Percentiles rank a stretch among this genome's conserved stretches.
These are phyloP conservation scores for Scedosporium aurantiacum DNA, from an alignment of 2,329 filamentous ascomycete genomes.

Conservation along the genomic window DNA sequence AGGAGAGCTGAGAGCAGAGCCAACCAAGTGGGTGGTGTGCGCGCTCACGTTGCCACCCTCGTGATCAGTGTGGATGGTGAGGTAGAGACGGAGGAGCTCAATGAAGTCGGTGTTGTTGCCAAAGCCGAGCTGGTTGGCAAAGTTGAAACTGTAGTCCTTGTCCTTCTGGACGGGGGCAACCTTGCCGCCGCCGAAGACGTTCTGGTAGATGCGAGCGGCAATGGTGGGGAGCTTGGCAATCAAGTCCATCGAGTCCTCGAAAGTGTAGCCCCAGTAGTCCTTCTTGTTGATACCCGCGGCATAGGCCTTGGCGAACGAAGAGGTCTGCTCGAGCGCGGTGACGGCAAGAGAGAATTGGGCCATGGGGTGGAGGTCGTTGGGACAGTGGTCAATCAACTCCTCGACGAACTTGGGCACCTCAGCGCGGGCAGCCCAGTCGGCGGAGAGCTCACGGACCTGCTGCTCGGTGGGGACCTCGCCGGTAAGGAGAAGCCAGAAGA, in stretches of 20 bases:
- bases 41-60: constrained; percentile 98
- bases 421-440: constrained; percentile 96
- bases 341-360: constrained; percentile 98
- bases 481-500: constrained; percentile 99
- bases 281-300: constrained; percentile 99
- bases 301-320: constrained; percentile 95
- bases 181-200: constrained; percentile 99
- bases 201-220: constrained; percentile 97
- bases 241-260: constrained; percentile 99
- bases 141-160: constrained; percentile 99
- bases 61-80: constrained; percentile 99
- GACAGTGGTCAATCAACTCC: constrained; percentile 99
- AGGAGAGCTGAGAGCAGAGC: constrained; percentile 89
- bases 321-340: constrained; percentile 96
- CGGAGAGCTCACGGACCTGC: constrained; percentile 95
- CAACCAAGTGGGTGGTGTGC: constrained; percentile 97
- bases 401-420: constrained; percentile 96
- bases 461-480: constrained; percentile 96
- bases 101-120: constrained; percentile 91
- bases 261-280: constrained; percentile 99
- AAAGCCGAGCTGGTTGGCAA: constrained; percentile 98
- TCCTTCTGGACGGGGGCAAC: constrained; percentile 92
- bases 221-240: constrained; percentile 99
- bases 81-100: constrained; percentile 96
- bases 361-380: constrained; percentile 97